Evolutionary conservation across 495 filamentous ascomycete species (phyloP).

Genomic region (Penicillium pulvis): DNA sequence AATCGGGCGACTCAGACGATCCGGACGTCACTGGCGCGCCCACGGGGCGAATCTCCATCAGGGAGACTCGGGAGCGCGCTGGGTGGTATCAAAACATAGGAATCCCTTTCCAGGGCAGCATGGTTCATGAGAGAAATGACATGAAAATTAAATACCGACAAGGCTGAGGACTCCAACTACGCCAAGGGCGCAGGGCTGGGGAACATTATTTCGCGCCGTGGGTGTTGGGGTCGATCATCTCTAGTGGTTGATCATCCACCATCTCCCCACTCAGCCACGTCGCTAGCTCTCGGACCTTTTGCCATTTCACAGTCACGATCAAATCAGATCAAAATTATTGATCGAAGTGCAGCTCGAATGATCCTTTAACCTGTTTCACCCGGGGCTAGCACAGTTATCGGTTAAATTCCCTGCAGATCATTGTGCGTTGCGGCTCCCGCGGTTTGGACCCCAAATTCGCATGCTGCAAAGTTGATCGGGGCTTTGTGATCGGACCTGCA

Average conservation of each 20-base stretch:
- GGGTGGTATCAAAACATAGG: constrained; percentile 7
- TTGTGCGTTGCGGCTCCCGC: background rate
- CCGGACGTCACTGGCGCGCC: constrained; percentile 24
- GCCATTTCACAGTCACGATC: background rate
- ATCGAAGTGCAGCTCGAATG: background rate
- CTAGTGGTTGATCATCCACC: constrained; percentile 6
- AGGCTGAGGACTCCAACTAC: constrained; percentile 3
- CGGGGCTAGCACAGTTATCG: background rate
- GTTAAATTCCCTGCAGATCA: background rate
- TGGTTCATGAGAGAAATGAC: background rate
- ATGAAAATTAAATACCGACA: background rate
- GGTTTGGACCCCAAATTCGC: background rate
- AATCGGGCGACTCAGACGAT: constrained; percentile 18
- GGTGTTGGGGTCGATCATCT: constrained; percentile 8
- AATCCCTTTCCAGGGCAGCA: constrained; percentile 1
- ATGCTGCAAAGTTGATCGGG: background rate
- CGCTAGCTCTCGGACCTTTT: constrained; percentile 1
- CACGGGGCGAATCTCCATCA: constrained; percentile 38
- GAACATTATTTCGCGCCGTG: constrained; percentile 1
- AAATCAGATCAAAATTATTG: background rate
- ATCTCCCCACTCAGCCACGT: constrained; percentile 7
- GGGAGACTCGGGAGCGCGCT: constrained; percentile 12
- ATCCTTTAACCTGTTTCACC: background rate
- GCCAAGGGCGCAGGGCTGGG: constrained; percentile 2
- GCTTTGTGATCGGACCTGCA: background rate